phyloP scores from a whole-genome alignment of 2,329 filamentous ascomycete genomes.

The Monilinia fructicola region DNA sequence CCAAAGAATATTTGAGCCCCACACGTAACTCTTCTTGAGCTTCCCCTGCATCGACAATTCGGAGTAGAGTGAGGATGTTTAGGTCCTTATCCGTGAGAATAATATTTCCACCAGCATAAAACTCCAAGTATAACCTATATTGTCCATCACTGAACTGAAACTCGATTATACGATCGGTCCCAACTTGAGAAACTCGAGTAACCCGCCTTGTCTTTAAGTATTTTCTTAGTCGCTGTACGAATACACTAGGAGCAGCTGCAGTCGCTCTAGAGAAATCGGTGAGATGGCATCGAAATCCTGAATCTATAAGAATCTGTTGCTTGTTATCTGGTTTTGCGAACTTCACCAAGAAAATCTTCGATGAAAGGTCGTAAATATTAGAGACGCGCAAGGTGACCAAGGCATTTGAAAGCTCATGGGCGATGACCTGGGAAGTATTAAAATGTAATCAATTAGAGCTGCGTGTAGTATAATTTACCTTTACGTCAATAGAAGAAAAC shows the following conservation, averaged over 20 bases:
- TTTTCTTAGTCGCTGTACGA: constrained; percentile 83
- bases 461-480: constrained; percentile 51
- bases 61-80: constrained; percentile 76
- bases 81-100: constrained; percentile 84
- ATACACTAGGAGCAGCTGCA: constrained; percentile 77
- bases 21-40: constrained; percentile 81
- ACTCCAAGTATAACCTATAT: constrained; percentile 87
- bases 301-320: constrained; percentile 89
- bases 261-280: constrained; percentile 88
- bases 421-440: constrained; percentile 67
- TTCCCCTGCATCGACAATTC: constrained; percentile 76
- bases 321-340: constrained; percentile 87
- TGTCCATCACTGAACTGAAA: constrained; percentile 89
- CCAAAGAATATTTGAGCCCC: constrained; percentile 75
- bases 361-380: constrained; percentile 95
- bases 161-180: constrained; percentile 90
- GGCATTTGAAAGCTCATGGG: constrained; percentile 80
- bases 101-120: constrained; percentile 94
- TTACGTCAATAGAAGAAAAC: constrained; percentile 77
- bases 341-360: constrained; percentile 92
- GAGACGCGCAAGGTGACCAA: constrained; percentile 78
- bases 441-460: neutral
- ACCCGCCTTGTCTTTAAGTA: constrained; percentile 82
- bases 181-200: constrained; percentile 78
- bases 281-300: constrained; percentile 92